Evolutionary conservation across 164 flowering plant species (phyloP), one percentile per base, ranked within the genome.

Genomic region (Nymphaea colorata): DNA sequence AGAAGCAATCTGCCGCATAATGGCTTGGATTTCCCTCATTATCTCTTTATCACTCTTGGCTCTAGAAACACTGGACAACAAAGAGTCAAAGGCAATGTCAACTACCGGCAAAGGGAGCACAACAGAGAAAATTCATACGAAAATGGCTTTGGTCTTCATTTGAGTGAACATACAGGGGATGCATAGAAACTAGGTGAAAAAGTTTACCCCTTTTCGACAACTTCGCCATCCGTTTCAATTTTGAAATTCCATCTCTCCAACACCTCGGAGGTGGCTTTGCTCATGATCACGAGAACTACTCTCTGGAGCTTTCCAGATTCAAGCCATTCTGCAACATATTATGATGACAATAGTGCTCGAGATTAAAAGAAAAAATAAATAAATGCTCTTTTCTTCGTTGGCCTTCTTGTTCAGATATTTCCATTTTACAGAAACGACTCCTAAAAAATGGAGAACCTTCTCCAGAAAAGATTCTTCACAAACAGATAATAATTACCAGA

Each of bases 41-140:
- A 94, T 94, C 73, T 94, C 98, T 68, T 91, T 94, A 71, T 94
- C 98, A 79, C 98, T 91, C 83, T 94, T 94, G 76, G 90, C 99
- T 79, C 84, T 88, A 41, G 96, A 87, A 42, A 85, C 93, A 36
- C 99, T 94, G 80, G 65, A 75, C 66, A 42, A 45, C 41, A 57
- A 64, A 41, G 57, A 41, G 14, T 68, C 41, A 66, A 65, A 70
- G 36, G 36, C 1, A 25, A 25, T 25, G 36, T 25, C 36, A 25
- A 25, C 36, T 25, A 25, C 36, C 36, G 36, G 44, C 42, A 66
- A 61, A 67, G 6, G 66, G 11, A 60, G 25, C 36, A 53, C 6
- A 68, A 43, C 8, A 10, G 8, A 59, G n/a, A 42, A 41, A 66
- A 62, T n/a, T 61, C 5, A 42, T 3, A 59, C 2, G 41, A 36